Conservation (phyloP, 1,284 basidiomycete species). For the Trichosporon faecale region DNA sequence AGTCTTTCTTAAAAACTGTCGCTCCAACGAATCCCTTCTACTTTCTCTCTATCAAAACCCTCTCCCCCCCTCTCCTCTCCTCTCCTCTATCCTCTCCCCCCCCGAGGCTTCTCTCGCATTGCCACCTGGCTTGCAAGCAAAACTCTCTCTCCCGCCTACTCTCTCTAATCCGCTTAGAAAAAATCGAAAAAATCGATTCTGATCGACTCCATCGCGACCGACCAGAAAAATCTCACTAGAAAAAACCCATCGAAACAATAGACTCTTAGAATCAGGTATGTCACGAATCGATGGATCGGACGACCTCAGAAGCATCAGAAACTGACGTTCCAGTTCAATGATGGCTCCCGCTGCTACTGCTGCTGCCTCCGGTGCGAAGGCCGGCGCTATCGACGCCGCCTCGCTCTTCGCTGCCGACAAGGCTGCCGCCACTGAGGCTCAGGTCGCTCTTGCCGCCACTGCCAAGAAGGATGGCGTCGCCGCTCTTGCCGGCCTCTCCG, state of each 20-base stretch:
- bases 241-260: conserved; percentile 9
- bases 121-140: conserved; percentile 1
- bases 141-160: conserved; percentile 2
- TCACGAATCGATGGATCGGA: background rate
- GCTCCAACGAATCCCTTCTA: conserved; percentile 7
- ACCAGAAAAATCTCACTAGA: conserved; percentile 10
- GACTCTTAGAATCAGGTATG: background rate
- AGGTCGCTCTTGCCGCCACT: conserved; percentile 66
- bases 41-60: conserved; percentile 7
- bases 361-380: conserved; percentile 41
- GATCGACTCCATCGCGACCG: conserved; percentile 8
- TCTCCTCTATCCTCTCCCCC: background rate
- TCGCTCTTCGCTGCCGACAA: conserved; percentile 53
- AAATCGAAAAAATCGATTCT: conserved; percentile 9
- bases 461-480: conserved; percentile 82
- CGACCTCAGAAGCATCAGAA: background rate
- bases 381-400: conserved; percentile 50
- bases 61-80: conserved; percentile 6
- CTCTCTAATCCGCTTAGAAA: conserved; percentile 15
- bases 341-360: conserved; percentile 51
- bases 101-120: conserved; percentile 1
- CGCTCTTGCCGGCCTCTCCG: conserved; percentile 74
- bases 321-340: conserved; percentile 25
- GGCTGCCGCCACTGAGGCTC: conserved; percentile 64
- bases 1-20: conserved; percentile 10